Conservation (phyloP, 768 basidiomycete genomes). For the Strobilomyces echinocephalus region DNA sequence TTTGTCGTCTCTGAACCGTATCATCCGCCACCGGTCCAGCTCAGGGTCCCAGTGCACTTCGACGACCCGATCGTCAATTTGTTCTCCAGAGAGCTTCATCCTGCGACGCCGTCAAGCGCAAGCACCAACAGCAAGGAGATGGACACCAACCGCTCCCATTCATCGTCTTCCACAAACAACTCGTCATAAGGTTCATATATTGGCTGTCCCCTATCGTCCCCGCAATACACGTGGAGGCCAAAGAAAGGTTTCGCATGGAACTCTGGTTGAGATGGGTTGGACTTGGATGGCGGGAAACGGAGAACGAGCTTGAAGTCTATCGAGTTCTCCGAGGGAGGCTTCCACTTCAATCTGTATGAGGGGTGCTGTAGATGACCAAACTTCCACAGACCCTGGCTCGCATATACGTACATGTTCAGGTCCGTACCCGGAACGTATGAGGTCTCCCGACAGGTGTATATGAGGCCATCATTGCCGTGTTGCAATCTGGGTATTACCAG, state of each 20-base stretch:
- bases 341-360: constrained; percentile 85
- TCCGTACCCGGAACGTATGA: constrained; percentile 84
- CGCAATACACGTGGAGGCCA: constrained; percentile 76
- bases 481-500: constrained; percentile 80
- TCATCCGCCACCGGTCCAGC: constrained; percentile 74
- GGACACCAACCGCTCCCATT: constrained; percentile 83
- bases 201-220: constrained; percentile 50
- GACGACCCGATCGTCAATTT: constrained; percentile 89
- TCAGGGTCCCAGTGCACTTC: constrained; percentile 87
- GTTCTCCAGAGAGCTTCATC: constrained; percentile 78
- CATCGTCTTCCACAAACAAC: constrained; percentile 79
- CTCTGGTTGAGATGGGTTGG: constrained; percentile 61
- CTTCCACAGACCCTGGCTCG: constrained; percentile 22
- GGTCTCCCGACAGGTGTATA: constrained; percentile 88
- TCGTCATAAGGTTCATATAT: constrained; percentile 81
- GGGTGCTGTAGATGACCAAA: constrained; percentile 2
- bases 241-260: constrained; percentile 83
- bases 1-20: constrained; percentile 95
- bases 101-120: constrained; percentile 37
- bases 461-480: constrained; percentile 93
- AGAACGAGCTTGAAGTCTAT: constrained; percentile 95
- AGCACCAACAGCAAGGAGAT: not conserved
- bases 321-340: constrained; percentile 95
- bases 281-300: constrained; percentile 73
- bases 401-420: constrained; percentile 83